A percentile compares a stretch with the other conserved stretches of the same genome.
phyloP scores from a whole-genome alignment of 129 eudicot genomes.

The Centaurea solstitialis region DNA sequence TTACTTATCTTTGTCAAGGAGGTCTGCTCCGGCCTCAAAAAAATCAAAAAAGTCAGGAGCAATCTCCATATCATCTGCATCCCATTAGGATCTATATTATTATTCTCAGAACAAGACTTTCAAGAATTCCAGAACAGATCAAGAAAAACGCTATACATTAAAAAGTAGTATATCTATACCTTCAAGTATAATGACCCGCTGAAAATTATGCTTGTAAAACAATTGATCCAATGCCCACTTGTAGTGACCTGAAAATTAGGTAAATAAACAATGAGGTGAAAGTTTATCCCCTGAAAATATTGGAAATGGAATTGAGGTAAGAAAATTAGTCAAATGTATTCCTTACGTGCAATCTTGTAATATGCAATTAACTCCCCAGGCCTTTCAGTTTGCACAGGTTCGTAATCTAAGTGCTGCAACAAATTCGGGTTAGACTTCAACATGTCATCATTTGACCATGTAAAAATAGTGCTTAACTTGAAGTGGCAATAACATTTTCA shows the following conservation, averaged over 20 bases:
- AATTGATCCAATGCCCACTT: conserved; percentile 95
- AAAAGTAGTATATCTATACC: conserved; percentile 37
- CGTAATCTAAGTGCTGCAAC: conserved; percentile 81
- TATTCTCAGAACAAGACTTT: conserved; percentile 17
- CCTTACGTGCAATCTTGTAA: conserved; percentile 95
- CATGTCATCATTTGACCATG: background rate
- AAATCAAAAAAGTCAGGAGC: conserved; percentile 90
- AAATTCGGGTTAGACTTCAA: conserved; percentile 3
- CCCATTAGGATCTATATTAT: conserved; percentile 11
- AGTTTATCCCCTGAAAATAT: background rate
- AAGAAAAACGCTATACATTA: background rate
- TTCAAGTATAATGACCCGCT: conserved; percentile 87
- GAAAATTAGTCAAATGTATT: background rate
- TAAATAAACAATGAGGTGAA: conserved; percentile 3
- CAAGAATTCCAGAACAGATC: conserved; percentile 1
- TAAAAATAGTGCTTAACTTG: background rate
- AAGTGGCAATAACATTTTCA: background rate
- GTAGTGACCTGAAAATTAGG: conserved; percentile 77
- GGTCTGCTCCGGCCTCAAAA: conserved; percentile 95
- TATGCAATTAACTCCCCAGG: conserved; percentile 97
- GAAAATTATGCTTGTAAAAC: conserved; percentile 75
- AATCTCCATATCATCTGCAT: conserved; percentile 96
- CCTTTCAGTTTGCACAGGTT: conserved; percentile 76
- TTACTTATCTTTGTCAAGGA: conserved; percentile 87
- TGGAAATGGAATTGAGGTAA: background rate